A percentile compares a stretch with the other conserved stretches of the same genome.
These are phyloP conservation scores for Gomphus sp. DNA, from an alignment of 1,284 basidiomycete species.

Conservation along the genomic window DNA sequence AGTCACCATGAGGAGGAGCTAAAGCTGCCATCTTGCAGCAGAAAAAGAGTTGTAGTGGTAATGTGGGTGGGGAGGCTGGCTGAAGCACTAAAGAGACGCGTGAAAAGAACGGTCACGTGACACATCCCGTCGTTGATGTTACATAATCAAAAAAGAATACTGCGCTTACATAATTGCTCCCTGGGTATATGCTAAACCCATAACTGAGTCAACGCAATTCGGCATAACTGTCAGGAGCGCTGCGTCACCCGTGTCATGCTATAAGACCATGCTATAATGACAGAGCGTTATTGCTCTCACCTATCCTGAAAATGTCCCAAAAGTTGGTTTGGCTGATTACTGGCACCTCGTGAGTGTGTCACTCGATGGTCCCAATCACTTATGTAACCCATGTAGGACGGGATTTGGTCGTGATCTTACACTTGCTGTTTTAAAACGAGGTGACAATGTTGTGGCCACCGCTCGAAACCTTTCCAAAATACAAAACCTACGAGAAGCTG, in stretches of 20 bases:
- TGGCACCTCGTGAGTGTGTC: conserved; percentile 17
- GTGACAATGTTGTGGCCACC: conserved; percentile 24
- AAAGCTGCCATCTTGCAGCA: conserved; percentile 5
- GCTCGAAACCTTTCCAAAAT: conserved; percentile 18
- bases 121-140: neutral
- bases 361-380: too few relatives aligned
- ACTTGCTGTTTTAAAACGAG: conserved; percentile 16
- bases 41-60: neutral
- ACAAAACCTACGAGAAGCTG: conserved; percentile 18
- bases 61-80: neutral
- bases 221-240: too few relatives aligned
- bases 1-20: neutral
- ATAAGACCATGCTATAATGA: too few relatives aligned
- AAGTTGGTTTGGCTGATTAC: conserved; percentile 23
- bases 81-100: neutral
- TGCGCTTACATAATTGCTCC: too few relatives aligned
- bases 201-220: too few relatives aligned
- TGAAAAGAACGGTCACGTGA: neutral
- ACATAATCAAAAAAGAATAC: neutral
- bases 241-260: too few relatives aligned
- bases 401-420: conserved; percentile 19
- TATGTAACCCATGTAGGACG: conserved; percentile 8
- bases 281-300: too few relatives aligned
- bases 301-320: too few relatives aligned
- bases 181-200: too few relatives aligned